These are phyloP conservation scores for Apium graveolens DNA, from an alignment of 129 eudicot genomes.

Conservation along the genomic window DNA sequence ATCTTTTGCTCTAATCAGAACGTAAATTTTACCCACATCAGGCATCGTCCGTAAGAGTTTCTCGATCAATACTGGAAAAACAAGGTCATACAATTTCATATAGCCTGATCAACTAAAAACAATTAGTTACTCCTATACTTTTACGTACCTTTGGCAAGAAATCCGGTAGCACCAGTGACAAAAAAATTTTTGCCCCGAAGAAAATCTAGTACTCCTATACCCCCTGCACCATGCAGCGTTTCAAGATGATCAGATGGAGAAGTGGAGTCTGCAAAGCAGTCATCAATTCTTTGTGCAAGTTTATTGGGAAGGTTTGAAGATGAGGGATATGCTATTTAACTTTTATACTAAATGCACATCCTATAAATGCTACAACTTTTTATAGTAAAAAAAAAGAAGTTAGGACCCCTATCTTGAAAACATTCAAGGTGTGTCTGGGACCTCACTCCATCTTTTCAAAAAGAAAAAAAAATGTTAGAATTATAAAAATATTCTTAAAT, in stretches of 20 bases:
- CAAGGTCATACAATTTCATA: background rate
- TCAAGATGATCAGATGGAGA: background rate
- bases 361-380: too few species aligned
- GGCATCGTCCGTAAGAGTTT: conserved; percentile 25
- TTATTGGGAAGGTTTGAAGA: too few species aligned
- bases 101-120: background rate
- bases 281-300: background rate
- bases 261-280: background rate
- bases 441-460: too few species aligned
- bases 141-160: conserved; percentile 22
- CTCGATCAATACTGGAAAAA: conserved; percentile 21
- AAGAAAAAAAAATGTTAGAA: too few species aligned
- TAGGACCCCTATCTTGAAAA: too few species aligned
- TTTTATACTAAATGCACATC: too few species aligned
- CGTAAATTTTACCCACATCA: conserved; percentile 22
- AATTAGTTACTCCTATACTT: background rate
- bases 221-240: background rate
- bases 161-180: conserved; percentile 31
- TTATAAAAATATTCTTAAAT: too few species aligned
- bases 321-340: too few species aligned
- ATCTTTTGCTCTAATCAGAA: conserved; percentile 28
- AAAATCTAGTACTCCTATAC: conserved; percentile 23
- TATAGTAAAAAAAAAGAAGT: too few species aligned
- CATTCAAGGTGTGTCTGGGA: too few species aligned
- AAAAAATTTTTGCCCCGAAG: conserved; percentile 18